Evolutionary conservation across 73 alveolate species (phyloP).

Genomic region (Effrenium voratum): DNA sequence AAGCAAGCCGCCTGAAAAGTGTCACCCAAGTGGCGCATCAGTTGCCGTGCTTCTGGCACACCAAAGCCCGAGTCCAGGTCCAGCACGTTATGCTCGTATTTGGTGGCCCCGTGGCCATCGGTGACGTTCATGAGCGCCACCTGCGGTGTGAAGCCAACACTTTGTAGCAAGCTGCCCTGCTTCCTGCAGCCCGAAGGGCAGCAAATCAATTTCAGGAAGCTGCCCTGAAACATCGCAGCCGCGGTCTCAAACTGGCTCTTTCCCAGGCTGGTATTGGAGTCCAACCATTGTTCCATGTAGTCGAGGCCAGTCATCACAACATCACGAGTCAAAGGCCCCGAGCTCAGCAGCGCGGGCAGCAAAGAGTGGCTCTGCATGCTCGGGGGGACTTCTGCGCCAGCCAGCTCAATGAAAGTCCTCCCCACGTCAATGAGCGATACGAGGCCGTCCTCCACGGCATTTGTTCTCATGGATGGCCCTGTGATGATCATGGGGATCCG

Average conservation of each 20-base stretch:
- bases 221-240: background rate
- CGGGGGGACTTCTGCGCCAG: background rate
- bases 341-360: background rate
- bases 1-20: no score
- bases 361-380: conserved; percentile 37
- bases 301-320: conserved; percentile 26
- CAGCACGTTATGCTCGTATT: conserved; percentile 5
- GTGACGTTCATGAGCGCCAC: conserved; percentile 50
- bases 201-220: conserved; percentile 7
- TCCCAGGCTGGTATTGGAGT: background rate
- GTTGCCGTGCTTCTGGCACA: no score
- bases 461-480: background rate
- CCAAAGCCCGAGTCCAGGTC: no score
- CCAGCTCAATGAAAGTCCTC: conserved; percentile 17
- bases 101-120: background rate
- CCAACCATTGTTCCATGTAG: background rate
- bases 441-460: background rate
- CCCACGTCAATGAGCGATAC: conserved; percentile 23
- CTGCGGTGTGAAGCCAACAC: background rate
- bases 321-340: background rate
- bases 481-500: conserved; percentile 13
- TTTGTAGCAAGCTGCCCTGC: background rate
- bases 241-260: background rate
- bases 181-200: conserved; percentile 14
- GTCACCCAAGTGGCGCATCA: no score